Conservation (phyloP, 2,329 filamentous ascomycete genomes). For the Fusarium foetens region DNA sequence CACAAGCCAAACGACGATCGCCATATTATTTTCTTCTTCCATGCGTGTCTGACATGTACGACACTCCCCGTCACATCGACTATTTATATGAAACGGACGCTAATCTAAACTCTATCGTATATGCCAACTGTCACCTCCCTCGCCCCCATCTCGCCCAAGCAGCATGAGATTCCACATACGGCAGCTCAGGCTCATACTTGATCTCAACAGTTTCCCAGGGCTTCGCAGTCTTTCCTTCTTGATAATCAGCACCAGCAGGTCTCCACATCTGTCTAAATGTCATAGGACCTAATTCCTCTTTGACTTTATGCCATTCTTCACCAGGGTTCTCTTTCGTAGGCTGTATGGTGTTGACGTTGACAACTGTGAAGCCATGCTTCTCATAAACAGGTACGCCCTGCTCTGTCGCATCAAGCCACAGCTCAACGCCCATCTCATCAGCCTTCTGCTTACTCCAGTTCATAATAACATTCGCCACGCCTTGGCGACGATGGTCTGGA, state of each 20-base stretch:
- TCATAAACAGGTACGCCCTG: conserved; percentile 36
- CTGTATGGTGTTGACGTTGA: conserved; percentile 17
- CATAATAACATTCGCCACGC: conserved; percentile 37
- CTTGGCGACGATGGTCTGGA: conserved; percentile 33
- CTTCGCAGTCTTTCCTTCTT: conserved; percentile 27
- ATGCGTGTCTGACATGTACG: not conserved
- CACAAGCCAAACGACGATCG: not conserved
- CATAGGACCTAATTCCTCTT: conserved; percentile 27
- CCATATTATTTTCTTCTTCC: not conserved
- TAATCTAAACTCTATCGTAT: not conserved
- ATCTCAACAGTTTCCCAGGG: conserved; percentile 22
- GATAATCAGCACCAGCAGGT: conserved; percentile 30
- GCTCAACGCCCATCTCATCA: conserved; percentile 40
- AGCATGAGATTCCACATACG: not conserved
- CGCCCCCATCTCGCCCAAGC: not conserved
- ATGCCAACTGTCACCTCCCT: not conserved
- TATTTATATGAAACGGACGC: not conserved
- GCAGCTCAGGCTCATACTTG: not conserved
- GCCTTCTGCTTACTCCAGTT: conserved; percentile 39
- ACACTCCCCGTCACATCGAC: not conserved
- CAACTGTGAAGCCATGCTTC: conserved; percentile 37
- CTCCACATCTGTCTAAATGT: conserved; percentile 39
- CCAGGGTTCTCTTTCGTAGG: conserved; percentile 20
- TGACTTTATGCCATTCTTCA: conserved; percentile 29
- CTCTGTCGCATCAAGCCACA: conserved; percentile 39